Evolutionary conservation across 2,329 filamentous ascomycete species (phyloP).

Genomic region (Cytospora paraplurivora): DNA sequence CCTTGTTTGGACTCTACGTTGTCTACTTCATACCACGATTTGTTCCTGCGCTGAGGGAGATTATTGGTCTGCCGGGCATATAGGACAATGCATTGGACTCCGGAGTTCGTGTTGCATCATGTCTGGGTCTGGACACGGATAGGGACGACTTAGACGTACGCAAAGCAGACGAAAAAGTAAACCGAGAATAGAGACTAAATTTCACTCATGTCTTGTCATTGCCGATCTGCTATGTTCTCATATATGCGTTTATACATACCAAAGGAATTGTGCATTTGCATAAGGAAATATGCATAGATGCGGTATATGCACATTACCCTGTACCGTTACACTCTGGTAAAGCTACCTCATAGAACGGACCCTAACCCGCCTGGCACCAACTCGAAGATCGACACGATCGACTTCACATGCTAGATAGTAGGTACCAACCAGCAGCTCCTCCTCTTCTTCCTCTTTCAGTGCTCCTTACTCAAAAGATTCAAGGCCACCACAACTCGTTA

Average conservation of each 20-base stretch:
- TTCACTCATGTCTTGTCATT: conserved; percentile 4
- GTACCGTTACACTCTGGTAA: neutral
- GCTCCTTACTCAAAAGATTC: neutral
- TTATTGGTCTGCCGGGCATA: conserved; percentile 56
- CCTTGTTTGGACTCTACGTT: conserved; percentile 48
- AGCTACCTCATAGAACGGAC: conserved; percentile 20
- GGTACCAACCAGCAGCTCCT: neutral
- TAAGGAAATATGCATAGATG: conserved; percentile 2
- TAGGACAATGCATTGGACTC: conserved; percentile 33
- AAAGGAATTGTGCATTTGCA: too few relatives aligned
- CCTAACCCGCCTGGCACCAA: neutral
- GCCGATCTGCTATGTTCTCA: too few relatives aligned
- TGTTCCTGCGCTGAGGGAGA: conserved; percentile 47
- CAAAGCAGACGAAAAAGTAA: neutral
- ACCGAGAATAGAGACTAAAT: neutral
- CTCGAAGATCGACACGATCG: neutral
- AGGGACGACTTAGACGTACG: neutral
- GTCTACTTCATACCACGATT: conserved; percentile 57
- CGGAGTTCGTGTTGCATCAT: neutral
- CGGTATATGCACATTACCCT: neutral
- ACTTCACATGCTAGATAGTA: conserved; percentile 2
- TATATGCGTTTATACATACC: too few relatives aligned
- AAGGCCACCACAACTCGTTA: neutral
- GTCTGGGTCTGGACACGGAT: neutral
- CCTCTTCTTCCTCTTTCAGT: neutral